These are phyloP conservation scores for Penicillium arizonense DNA, from an alignment of 495 filamentous ascomycete species.

Conservation along the genomic window DNA sequence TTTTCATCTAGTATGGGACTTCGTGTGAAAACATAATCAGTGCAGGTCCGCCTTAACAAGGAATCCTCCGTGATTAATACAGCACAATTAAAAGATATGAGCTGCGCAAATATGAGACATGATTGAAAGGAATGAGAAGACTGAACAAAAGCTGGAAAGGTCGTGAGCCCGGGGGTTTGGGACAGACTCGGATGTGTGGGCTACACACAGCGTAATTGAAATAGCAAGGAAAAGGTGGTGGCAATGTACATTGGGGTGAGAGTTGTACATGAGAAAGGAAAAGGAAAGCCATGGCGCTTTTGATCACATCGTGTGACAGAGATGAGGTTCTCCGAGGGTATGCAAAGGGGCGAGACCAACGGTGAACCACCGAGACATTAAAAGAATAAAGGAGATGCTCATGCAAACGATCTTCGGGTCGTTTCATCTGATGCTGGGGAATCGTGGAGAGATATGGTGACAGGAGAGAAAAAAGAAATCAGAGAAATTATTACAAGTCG, in stretches of 20 bases:
- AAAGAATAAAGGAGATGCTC: constrained; percentile 10
- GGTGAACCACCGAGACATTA: constrained; percentile 3
- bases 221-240: constrained; percentile 1
- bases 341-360: not conserved
- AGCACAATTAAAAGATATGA: constrained; percentile 29
- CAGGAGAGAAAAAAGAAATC: constrained; percentile 8
- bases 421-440: constrained; percentile 20
- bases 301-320: constrained; percentile 1
- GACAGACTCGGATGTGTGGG: constrained; percentile 4
- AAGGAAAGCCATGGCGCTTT: not conserved
- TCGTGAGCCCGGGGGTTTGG: constrained; percentile 13
- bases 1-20: constrained; percentile 17
- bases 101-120: constrained; percentile 30
- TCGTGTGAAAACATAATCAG: constrained; percentile 20
- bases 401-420: constrained; percentile 16
- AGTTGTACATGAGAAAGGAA: constrained; percentile 20
- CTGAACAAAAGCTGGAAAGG: constrained; percentile 16
- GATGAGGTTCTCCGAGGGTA: not conserved
- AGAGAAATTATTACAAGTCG: constrained; percentile 21
- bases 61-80: constrained; percentile 20
- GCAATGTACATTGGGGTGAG: constrained; percentile 26
- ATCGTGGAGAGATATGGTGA: constrained; percentile 9
- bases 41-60: constrained; percentile 10
- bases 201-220: constrained; percentile 10
- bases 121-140: constrained; percentile 17